Base-by-base conservation (phyloP, 208 protist species). In the Wallacemonas sp. region DNA sequence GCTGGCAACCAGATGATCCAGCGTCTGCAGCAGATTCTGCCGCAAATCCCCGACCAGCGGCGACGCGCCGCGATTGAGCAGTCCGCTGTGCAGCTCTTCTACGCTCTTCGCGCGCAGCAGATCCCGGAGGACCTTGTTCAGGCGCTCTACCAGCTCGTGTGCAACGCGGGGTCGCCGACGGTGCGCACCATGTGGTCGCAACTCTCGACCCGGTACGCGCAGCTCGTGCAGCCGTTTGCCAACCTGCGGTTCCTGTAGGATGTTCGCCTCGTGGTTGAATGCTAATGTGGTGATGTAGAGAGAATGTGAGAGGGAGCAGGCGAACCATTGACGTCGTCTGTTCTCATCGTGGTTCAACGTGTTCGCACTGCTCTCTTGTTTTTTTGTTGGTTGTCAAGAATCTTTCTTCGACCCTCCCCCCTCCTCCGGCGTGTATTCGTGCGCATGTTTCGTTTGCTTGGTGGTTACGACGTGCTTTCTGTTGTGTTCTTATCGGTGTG, bases 161-260 rank as follows among this genome's bases (percentile, higher is more conserved):
- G 78, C 41, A 64, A 32, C 5, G 66, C 70, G 5, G 82, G 80
- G 21, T 82, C 81, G 34, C 76, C 73, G 5, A 48, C 38, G 11
- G 70, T 70, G 24, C 61, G 80, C 26, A 77, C 66, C 61, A 69
- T 57, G 41, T 92, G 85, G 85, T 24, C 61, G 14, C 65, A 85
- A 27, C 48, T 92, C 16, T 58, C 68, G 17, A 55, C 84, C 34
- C 66, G 58, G 6, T 74, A 86, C 56, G 70, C 70, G 34, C 67
- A 75, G n/a, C 73, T 46, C 6, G 65, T 89, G 21, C 82, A 87
- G 55, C 61, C 48, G 3, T 87, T 86, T 68, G 39, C 70, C 27
- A 83, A 86, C 39, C 68, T 89, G 43, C 77, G 78, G 38, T 92
- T 85, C 60, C 38, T 92, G 61, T 88, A 65, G n/a, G 64, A 32